Percentiles rank a stretch among this genome's conserved stretches.
Conservation (phyloP, 2,329 filamentous ascomycete genomes). For the Ascochyta fabae region DNA sequence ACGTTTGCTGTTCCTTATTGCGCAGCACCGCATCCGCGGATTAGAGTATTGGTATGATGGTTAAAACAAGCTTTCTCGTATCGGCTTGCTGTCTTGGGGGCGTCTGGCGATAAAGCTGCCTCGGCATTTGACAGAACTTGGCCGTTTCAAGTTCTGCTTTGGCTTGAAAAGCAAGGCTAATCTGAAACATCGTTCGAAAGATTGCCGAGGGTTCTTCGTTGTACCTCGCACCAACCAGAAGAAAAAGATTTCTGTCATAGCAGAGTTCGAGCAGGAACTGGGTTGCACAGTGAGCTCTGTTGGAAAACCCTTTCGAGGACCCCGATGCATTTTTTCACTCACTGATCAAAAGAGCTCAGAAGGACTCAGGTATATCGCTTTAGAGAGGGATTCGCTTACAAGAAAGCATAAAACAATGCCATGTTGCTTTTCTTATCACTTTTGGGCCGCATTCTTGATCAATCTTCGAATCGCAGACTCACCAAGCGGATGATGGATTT, state of each 20-base stretch:
- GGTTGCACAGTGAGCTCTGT: not conserved
- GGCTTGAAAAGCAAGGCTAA: slow-evolving; percentile 2
- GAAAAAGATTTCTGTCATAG: not conserved
- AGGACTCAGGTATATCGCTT: too few relatives aligned
- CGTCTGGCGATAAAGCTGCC: not conserved
- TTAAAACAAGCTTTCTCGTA: not conserved
- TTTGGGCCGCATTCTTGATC: too few relatives aligned
- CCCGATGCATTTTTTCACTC: too few relatives aligned
- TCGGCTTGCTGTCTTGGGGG: not conserved
- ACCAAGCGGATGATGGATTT: too few relatives aligned
- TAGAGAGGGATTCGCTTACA: too few relatives aligned
- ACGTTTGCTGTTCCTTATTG: not conserved
- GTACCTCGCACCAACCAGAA: not conserved
- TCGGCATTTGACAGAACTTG: not conserved
- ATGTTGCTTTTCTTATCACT: too few relatives aligned
- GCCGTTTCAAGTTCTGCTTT: slow-evolving; percentile 10
- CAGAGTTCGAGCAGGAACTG: not conserved
- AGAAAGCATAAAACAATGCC: too few relatives aligned
- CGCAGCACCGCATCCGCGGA: not conserved
- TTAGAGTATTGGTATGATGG: not conserved
- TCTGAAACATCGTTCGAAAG: slow-evolving; percentile 1
- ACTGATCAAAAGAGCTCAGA: too few relatives aligned
- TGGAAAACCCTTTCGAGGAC: too few relatives aligned
- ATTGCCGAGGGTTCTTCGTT: slow-evolving; percentile 4
- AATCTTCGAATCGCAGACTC: too few relatives aligned